Evolutionary conservation across 495 filamentous ascomycete species (phyloP).

Genomic region (Aspergillus conjunctus): DNA sequence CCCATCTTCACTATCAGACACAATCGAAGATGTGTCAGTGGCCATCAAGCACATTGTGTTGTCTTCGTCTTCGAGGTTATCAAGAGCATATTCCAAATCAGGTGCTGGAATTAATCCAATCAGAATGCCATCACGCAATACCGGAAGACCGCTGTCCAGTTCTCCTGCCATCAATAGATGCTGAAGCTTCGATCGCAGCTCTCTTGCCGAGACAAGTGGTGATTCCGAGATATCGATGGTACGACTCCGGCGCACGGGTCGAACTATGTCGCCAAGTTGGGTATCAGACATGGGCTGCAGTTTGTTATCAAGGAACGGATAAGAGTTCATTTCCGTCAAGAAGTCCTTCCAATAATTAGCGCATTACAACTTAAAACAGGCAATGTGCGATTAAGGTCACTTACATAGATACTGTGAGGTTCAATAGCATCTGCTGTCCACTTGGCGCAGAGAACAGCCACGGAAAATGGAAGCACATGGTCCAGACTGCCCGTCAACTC

Average conservation of each 20-base stretch:
- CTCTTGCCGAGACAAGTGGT: slow-evolving; percentile 70
- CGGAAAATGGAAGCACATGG: slow-evolving; percentile 92
- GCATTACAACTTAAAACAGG: neutral
- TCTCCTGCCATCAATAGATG: slow-evolving; percentile 82
- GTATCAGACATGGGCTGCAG: slow-evolving; percentile 84
- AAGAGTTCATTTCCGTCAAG: slow-evolving; percentile 94
- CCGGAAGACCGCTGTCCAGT: slow-evolving; percentile 87
- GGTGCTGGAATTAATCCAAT: slow-evolving; percentile 91
- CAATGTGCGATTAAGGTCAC: slow-evolving; percentile 23
- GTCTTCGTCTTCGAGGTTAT: slow-evolving; percentile 74
- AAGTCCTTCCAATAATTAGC: slow-evolving; percentile 62
- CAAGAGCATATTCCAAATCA: slow-evolving; percentile 91
- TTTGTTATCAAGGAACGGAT: slow-evolving; percentile 94
- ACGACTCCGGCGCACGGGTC: slow-evolving; percentile 68
- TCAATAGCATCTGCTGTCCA: slow-evolving; percentile 98
- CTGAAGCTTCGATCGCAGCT: slow-evolving; percentile 78
- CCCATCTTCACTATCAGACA: slow-evolving; percentile 53
- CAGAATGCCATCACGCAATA: slow-evolving; percentile 75
- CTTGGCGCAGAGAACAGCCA: slow-evolving; percentile 90
- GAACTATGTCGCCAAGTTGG: slow-evolving; percentile 82
- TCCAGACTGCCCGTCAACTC: slow-evolving; percentile 93
- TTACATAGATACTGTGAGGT: slow-evolving; percentile 88
- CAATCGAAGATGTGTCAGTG: slow-evolving; percentile 55
- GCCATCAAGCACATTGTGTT: slow-evolving; percentile 80
- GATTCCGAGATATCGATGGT: slow-evolving; percentile 87